Evolutionary conservation across 2,329 filamentous ascomycete species (phyloP), one percentile per base, ranked within the genome.

Genomic region (Claviceps arundinis): DNA sequence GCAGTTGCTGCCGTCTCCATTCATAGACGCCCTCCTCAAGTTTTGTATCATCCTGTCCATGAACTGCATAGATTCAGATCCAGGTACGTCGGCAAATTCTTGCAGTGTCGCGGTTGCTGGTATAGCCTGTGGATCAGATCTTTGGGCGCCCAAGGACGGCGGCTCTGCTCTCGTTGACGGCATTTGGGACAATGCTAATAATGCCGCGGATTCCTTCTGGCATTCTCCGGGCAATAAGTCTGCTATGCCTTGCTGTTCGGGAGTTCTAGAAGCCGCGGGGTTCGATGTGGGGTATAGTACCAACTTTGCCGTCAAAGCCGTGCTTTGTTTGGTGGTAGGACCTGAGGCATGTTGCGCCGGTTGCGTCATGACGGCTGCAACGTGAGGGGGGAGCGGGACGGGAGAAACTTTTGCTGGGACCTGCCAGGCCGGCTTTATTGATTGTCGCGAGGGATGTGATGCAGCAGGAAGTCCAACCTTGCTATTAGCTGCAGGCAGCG

Each of bases 21-120:
- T 55, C 49, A 51, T 46, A 14, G 65, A 67, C 9, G 69, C 70
- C 48, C 70, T 67, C 43, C 70, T 70, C 14, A 80, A 63, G 56
- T 77, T 76, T 44, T 62, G 60, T 68, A 80, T 72, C 68, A 80
- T 73, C 55, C 70, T 70, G 60, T 78, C 74, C 45, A 79, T 69
- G 42, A 78, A 66, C 26, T 71, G 65, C 64, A 71, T 69, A n/a
- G 70, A 72, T 57, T 72, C 72, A 48, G 63, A 59, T 11, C 66
- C 68, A 8, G 72, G 68, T 22, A 71, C 68, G 51, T 73, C 70
- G 2, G 69, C 62, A 48, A 73, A 68, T 16, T 65, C 67, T 38
- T 67, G 66, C n/a, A 37, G 26, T 30, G 7, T 24, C 19, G 19
- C 7, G 7, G 5, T 26, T 16, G 49, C 7, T 17, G 16, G 34